Evolutionary conservation across 129 eudicot species (phyloP), one percentile per base, ranked within the genome.

Genomic region (Centrapalus pauciflorus): DNA sequence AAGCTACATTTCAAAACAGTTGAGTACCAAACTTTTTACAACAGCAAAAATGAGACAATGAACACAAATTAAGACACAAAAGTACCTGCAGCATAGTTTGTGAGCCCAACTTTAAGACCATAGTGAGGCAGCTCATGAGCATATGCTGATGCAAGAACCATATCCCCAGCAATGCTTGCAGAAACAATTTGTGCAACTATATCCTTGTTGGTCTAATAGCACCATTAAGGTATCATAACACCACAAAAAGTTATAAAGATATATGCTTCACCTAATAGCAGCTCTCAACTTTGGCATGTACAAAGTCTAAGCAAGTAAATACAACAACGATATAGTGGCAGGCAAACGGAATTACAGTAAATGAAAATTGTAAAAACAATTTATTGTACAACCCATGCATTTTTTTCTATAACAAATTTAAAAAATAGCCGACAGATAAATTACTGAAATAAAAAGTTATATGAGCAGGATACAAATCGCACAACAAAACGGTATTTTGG

Each of bases 111-210:
- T 77, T 82, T 72, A 29, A 82, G 83, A 51, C 86, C 86, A 51
- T 77, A 77, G 35, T 65, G 71, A 49, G 86, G 86, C 24, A 82
- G 56, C 67, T 82, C 86, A 35, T 82, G 86, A 23, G 86, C 80
- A 74, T 82, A 82, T 4, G 86, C 86, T 21, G 86, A 62, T 21
- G 90, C 85, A 29, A 80, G 81, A 69, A 84, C 76, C 65, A 75
- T 67, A 24, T 84, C 90, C 13, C 90, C 90, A 37, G 90, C 70
- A 64, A 84, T 84, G 74, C 77, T 84, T 54, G 86, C 86, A 61
- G 86, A 84, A 54, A 77, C 66, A 17, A 82, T 43, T 64, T 82
- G 83, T n/a, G 87, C 83, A 69, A 70, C 60, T 11, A 82, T 73
- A 62, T 82, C 87, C 32, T 73, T 82, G 80, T 82, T 82, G 67